A percentile compares a stretch with the other conserved stretches of the same genome.
Conservation (phyloP, 73 alveolate genomes). For the Tetrahymena elliotti region DNA sequence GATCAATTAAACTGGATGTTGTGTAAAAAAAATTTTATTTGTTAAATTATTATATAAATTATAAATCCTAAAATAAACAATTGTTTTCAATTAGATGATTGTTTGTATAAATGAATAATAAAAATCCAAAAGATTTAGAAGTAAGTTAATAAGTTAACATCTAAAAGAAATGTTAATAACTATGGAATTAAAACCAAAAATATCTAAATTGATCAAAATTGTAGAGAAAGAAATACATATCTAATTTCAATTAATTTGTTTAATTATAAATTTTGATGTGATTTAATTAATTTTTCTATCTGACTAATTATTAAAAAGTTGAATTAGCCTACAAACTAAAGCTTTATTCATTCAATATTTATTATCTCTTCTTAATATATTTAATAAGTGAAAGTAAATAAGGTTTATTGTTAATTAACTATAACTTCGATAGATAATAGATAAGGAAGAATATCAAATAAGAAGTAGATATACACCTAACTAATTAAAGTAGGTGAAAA, state of each 20-base stretch:
- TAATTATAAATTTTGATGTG: too few species aligned
- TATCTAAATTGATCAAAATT: neutral
- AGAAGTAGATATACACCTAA: neutral
- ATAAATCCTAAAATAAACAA: too few species aligned
- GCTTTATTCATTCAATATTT: neutral
- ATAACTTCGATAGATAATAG: neutral
- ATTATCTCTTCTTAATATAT: neutral
- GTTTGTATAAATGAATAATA: too few species aligned
- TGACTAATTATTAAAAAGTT: neutral
- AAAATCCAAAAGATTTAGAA: too few species aligned
- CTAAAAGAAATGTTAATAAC: too few species aligned
- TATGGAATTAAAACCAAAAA: neutral
- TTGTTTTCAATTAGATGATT: too few species aligned
- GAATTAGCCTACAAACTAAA: neutral
- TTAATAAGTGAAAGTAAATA: neutral
- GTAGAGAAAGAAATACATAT: neutral
- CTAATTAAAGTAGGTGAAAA: neutral
- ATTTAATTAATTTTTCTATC: neutral
- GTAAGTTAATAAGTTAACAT: too few species aligned
- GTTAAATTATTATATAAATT: too few species aligned
- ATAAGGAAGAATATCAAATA: neutral
- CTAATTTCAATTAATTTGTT: neutral
- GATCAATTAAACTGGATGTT: too few species aligned
- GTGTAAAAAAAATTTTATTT: too few species aligned
- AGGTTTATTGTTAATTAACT: neutral